phyloP scores from a whole-genome alignment of 768 basidiomycete species.

The Auriculariales sp. region DNA sequence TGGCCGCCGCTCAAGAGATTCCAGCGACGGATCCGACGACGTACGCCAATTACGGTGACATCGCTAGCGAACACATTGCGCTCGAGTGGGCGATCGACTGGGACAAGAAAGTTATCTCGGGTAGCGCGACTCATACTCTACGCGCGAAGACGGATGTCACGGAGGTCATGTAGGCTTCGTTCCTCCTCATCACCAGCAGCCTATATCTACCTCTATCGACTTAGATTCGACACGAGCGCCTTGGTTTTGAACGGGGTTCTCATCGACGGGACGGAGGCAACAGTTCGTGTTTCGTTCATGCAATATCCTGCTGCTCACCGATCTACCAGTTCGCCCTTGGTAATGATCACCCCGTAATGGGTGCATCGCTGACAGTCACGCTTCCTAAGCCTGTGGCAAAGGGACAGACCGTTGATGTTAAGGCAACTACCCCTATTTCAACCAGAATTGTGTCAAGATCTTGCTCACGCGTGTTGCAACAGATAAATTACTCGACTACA shows the following conservation, averaged over 20 bases:
- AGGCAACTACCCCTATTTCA: background rate
- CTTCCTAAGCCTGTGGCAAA: slow-evolving; percentile 29
- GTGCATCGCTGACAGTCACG: slow-evolving; percentile 52
- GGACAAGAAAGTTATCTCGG: slow-evolving; percentile 37
- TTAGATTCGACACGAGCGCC: slow-evolving; percentile 61
- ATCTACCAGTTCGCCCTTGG: slow-evolving; percentile 36
- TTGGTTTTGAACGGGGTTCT: slow-evolving; percentile 42
- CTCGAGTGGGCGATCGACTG: slow-evolving; percentile 79
- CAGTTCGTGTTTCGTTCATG: slow-evolving; percentile 24
- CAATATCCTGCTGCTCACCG: background rate
- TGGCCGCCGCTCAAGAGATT: background rate
- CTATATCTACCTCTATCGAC: no score
- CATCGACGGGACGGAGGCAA: slow-evolving; percentile 32
- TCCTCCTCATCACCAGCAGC: background rate
- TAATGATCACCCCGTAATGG: slow-evolving; percentile 54
- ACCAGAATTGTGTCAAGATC: background rate
- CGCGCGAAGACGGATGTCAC: slow-evolving; percentile 37
- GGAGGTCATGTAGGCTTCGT: slow-evolving; percentile 37
- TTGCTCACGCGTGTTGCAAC: background rate
- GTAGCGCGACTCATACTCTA: slow-evolving; percentile 51
- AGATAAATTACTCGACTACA: slow-evolving; percentile 58
- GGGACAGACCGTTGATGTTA: slow-evolving; percentile 30
- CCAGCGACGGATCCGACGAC: slow-evolving; percentile 44
- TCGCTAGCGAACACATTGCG: slow-evolving; percentile 49
- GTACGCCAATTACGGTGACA: slow-evolving; percentile 63